Evolutionary conservation across 768 basidiomycete genomes (phyloP).

Genomic region (Lenzites betulinus): DNA sequence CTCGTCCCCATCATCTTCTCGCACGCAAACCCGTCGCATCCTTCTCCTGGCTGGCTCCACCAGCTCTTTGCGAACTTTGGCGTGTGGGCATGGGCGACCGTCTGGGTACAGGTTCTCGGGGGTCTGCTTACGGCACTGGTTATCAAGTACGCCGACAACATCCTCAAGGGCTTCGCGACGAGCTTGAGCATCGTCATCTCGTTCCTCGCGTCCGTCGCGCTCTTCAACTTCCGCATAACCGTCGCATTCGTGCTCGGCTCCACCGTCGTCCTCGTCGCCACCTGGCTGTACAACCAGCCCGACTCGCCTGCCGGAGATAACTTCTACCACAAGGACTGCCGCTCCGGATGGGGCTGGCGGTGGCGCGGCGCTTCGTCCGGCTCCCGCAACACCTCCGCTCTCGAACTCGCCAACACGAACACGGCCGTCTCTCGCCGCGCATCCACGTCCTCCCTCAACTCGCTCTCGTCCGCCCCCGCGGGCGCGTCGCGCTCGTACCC

Average conservation of each 20-base stretch:
- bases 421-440: slow-evolving; percentile 30
- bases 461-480: slow-evolving; percentile 23
- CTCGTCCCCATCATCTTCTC: slow-evolving; percentile 71
- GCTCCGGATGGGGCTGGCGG: slow-evolving; percentile 26
- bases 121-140: slow-evolving; percentile 91
- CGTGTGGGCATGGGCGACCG: slow-evolving; percentile 89
- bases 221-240: slow-evolving; percentile 90
- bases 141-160: slow-evolving; percentile 93
- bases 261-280: slow-evolving; percentile 80
- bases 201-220: slow-evolving; percentile 86
- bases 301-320: slow-evolving; percentile 20
- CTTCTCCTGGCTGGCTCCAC: slow-evolving; percentile 35
- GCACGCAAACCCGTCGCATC: slow-evolving; percentile 35
- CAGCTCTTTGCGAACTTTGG: slow-evolving; percentile 85
- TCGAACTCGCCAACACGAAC: slow-evolving; percentile 26
- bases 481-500: slow-evolving; percentile 25
- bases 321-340: slow-evolving; percentile 16
- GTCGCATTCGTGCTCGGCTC: slow-evolving; percentile 85
- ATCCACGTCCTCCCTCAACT: slow-evolving; percentile 32
- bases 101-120: slow-evolving; percentile 86
- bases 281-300: slow-evolving; percentile 92
- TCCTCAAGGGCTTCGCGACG: slow-evolving; percentile 93
- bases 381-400: slow-evolving; percentile 26
- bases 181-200: slow-evolving; percentile 93
- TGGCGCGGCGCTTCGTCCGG: slow-evolving; percentile 22